Evolutionary conservation across 208 protist genomes (phyloP), one percentile per base, ranked within the genome.

Genomic region (Crithidia sp.): DNA sequence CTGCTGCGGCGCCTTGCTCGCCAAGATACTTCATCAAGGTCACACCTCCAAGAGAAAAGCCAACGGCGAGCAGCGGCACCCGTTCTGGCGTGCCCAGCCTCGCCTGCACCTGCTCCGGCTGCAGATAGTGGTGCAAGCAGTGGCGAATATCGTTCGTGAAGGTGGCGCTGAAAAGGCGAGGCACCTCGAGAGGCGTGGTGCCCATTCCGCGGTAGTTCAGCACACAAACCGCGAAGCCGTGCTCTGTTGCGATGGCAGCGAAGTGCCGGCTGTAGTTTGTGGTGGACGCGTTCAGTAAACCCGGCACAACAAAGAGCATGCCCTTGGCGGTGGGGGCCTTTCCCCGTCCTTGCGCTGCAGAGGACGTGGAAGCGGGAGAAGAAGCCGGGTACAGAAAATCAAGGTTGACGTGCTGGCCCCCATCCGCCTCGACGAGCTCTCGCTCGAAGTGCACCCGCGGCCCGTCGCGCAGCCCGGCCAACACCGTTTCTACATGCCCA

Each of bases 31-130:
- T 87, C 17, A 84, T 83, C 13, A 91, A 36, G 52, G 89, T 85
- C 36, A 87, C 71, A 0, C 90, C 90, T 16, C 90, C 90, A 9
- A 91, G 62, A 0, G 86, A 89, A 58, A 95, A 93, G 28, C 74
- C 87, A 3, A 92, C 41, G 5, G 62, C 87, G 37, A 93, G 37
- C 8, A 93, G 56, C 7, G 90, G 90, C 5, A 91, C 70, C n/a
- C 17, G 56, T 16, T 58, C 36, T 14, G 44, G 17, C 2, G 72
- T 77, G 57, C 72, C 72, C 6, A 90, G 50, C 5, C 78, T 67
- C 50, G 56, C 54, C 64, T 77, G 73, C 56, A 88, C 74, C 74
- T 81, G 55, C 61, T 14, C 59, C 5, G 67, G 61, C 10, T 12
- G 76, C 14, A 90, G 65, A 17, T 81, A 64, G 39, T 54, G 58